These are phyloP conservation scores for Penicillium sclerotigenum DNA, from an alignment of 2,329 filamentous ascomycete genomes.

Conservation along the genomic window DNA sequence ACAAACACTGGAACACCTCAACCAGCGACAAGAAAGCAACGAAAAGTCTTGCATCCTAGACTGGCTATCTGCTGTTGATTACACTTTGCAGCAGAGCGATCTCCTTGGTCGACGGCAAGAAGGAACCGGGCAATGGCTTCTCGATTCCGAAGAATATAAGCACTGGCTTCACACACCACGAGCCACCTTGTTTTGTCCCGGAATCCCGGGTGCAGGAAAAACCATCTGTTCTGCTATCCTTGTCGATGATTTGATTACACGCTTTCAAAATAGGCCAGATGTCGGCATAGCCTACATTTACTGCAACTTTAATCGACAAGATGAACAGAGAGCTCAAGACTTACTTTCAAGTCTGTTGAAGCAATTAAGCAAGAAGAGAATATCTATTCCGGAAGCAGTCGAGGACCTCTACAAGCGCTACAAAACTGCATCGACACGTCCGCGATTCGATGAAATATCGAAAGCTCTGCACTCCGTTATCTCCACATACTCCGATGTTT, in stretches of 20 bases:
- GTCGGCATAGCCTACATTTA: slow-evolving; percentile 49
- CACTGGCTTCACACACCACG: slow-evolving; percentile 10
- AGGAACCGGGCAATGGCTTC: slow-evolving; percentile 23
- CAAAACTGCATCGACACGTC: slow-evolving; percentile 16
- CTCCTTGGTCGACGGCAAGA: slow-evolving; percentile 1
- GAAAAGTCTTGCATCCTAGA: slow-evolving; percentile 4
- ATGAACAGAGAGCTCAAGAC: slow-evolving; percentile 37
- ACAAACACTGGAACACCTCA: background rate
- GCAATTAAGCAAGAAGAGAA: slow-evolving; percentile 33
- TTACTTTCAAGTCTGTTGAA: slow-evolving; percentile 39
- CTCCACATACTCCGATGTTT: slow-evolving; percentile 16
- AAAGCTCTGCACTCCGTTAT: slow-evolving; percentile 16
- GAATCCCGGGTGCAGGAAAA: slow-evolving; percentile 22
- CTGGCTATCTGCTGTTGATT: background rate
- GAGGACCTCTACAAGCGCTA: slow-evolving; percentile 27
- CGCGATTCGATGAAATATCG: slow-evolving; percentile 24
- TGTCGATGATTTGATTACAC: slow-evolving; percentile 39
- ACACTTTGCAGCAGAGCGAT: slow-evolving; percentile 16
- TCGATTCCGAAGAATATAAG: slow-evolving; percentile 16
- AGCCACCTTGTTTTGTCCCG: slow-evolving; percentile 15
- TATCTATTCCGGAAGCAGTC: slow-evolving; percentile 27
- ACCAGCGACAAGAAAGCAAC: background rate
- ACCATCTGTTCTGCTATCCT: slow-evolving; percentile 30
- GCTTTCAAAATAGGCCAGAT: slow-evolving; percentile 16
- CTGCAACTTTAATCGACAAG: slow-evolving; percentile 42